Percentiles rank a stretch among this genome's conserved stretches.
phyloP scores from a whole-genome alignment of 163 green algal genomes.

The Coccomyxa subellipsoidea region DNA sequence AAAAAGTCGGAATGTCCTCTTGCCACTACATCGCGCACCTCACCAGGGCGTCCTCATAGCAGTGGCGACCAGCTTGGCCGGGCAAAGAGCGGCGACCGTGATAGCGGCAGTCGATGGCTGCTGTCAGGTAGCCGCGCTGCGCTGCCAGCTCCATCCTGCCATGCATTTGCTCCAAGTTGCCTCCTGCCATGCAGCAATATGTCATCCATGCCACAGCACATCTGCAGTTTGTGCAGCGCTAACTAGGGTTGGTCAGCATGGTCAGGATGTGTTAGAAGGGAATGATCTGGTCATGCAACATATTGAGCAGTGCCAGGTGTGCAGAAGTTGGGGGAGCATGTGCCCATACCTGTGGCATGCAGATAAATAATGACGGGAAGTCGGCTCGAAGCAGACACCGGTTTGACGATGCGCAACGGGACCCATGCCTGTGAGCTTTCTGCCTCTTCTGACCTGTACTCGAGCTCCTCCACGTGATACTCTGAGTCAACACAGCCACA shows the following conservation, averaged over 20 bases:
- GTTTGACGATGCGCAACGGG: neutral
- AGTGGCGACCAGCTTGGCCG: neutral
- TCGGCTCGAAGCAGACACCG: neutral
- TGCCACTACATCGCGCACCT: conserved; percentile 7
- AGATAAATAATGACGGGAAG: conserved; percentile 33
- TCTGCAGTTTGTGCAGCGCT: neutral
- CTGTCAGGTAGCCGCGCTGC: conserved; percentile 37
- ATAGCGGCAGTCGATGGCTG: conserved; percentile 46
- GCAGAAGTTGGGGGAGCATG: neutral
- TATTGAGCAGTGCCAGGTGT: too few relatives aligned
- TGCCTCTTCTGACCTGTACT: neutral
- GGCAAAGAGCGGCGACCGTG: conserved; percentile 31
- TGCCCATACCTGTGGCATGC: conserved; percentile 27
- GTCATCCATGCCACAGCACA: neutral
- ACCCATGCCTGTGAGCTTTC: neutral
- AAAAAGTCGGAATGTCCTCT: neutral
- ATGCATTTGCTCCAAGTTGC: conserved; percentile 25
- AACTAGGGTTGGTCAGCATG: neutral
- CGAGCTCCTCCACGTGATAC: neutral
- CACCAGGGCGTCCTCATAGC: conserved; percentile 51
- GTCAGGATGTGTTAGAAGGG: too few relatives aligned
- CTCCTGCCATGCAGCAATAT: conserved; percentile 2
- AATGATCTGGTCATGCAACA: too few relatives aligned
- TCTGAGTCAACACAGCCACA: neutral
- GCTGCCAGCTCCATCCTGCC: conserved; percentile 28